A percentile compares a stretch with the other conserved stretches of the same genome.
Conservation (phyloP, 108 stramenopile genomes). For the Stephanodiscus triporus region DNA sequence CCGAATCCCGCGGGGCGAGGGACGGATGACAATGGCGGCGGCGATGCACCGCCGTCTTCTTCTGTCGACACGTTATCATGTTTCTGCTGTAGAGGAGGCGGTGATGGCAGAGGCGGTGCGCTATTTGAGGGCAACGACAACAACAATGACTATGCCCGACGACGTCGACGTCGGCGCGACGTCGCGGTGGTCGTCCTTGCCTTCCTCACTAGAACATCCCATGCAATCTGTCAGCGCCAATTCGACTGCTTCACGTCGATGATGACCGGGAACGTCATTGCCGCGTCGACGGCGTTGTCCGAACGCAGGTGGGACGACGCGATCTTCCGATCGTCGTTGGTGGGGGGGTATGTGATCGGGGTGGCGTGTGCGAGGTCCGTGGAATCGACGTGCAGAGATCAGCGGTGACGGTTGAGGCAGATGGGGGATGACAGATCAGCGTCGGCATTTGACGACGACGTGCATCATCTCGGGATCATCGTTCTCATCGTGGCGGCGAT, state of each 20-base stretch:
- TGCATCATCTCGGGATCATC: slow-evolving; percentile 8
- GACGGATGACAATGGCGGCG: neutral
- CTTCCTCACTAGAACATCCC: slow-evolving; percentile 31
- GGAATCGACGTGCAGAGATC: neutral
- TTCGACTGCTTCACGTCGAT: slow-evolving; percentile 34
- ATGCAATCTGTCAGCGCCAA: slow-evolving; percentile 17
- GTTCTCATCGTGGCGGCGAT: slow-evolving; percentile 4
- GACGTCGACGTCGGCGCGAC: neutral
- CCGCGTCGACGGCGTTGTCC: slow-evolving; percentile 15
- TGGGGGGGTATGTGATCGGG: slow-evolving; percentile 23
- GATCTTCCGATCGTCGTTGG: slow-evolving; percentile 14
- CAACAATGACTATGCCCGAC: too few species aligned
- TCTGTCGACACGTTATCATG: neutral
- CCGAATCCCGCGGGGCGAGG: neutral
- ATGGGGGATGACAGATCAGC: too few species aligned
- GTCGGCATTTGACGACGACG: neutral
- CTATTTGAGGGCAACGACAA: too few species aligned
- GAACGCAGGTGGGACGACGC: slow-evolving; percentile 21
- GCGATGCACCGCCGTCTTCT: neutral
- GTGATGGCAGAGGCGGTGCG: too few species aligned
- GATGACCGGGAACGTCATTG: slow-evolving; percentile 44
- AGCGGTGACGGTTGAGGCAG: too few species aligned
- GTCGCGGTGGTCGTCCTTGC: slow-evolving; percentile 19
- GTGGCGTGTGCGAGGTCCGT: neutral
- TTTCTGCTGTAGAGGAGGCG: neutral